These are phyloP conservation scores for Fusarium sulawesiense DNA, from an alignment of 2,329 filamentous ascomycete genomes.

Conservation along the genomic window DNA sequence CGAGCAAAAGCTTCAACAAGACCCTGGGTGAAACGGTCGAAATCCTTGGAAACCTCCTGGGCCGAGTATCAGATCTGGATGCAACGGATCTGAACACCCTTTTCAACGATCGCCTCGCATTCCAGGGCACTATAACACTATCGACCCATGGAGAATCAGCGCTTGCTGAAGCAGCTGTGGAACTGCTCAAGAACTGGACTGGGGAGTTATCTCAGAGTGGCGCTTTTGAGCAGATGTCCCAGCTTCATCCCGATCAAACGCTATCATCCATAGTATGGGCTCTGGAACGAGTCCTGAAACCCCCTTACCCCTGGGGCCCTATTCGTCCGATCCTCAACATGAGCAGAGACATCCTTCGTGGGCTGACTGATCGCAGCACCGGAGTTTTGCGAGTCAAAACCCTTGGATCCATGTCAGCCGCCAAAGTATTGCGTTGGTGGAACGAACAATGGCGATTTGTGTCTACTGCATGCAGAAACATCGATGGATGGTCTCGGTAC, in stretches of 20 bases:
- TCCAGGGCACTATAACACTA: constrained; percentile 79
- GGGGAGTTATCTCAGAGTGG: constrained; percentile 66
- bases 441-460: constrained; percentile 83
- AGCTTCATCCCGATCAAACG: constrained; percentile 55
- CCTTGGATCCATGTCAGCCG: constrained; percentile 71
- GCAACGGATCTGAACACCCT: constrained; percentile 75
- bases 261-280: constrained; percentile 58
- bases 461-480: constrained; percentile 82
- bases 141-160: constrained; percentile 84
- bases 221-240: constrained; percentile 55
- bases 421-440: constrained; percentile 83
- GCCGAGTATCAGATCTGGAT: constrained; percentile 81
- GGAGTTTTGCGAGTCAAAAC: constrained; percentile 66
- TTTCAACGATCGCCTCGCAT: constrained; percentile 74
- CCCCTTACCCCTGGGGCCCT: constrained; percentile 64
- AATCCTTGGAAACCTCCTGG: constrained; percentile 78
- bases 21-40: constrained; percentile 68
- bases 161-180: constrained; percentile 82
- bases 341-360: constrained; percentile 66
- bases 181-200: constrained; percentile 85
- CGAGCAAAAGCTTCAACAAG: constrained; percentile 77
- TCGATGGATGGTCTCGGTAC: constrained; percentile 83
- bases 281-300: constrained; percentile 51
- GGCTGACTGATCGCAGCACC: constrained; percentile 65
- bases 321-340: constrained; percentile 68